phyloP scores from a whole-genome alignment of 1,284 basidiomycete genomes.

The Ustilago curta region DNA sequence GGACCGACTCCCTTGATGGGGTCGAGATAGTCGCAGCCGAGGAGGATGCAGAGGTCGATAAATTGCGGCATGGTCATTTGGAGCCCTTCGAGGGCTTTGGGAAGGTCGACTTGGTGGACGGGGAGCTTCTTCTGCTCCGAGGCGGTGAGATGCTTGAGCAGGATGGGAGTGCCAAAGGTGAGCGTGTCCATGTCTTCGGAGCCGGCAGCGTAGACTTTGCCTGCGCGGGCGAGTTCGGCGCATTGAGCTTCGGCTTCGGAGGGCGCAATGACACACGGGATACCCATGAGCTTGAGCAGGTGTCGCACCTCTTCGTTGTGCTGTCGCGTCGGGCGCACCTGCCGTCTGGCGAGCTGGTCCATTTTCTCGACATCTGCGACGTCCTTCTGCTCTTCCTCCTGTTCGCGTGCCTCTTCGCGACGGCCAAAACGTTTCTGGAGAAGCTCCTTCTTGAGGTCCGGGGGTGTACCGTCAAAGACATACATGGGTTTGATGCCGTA shows the following conservation, averaged over 20 bases:
- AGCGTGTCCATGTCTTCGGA: conserved; percentile 99
- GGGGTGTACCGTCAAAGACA: conserved; percentile 98
- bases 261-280: conserved; percentile 86
- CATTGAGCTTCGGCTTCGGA: conserved; percentile 99
- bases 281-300: conserved; percentile 93
- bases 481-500: conserved; percentile 98
- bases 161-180: conserved; percentile 90
- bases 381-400: conserved; percentile 95
- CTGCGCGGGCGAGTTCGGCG: conserved; percentile 93
- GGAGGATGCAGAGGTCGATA: conserved; percentile 93
- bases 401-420: conserved; percentile 91
- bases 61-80: conserved; percentile 94
- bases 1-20: conserved; percentile 95
- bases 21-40: conserved; percentile 98
- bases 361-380: conserved; percentile 82
- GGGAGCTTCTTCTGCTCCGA: conserved; percentile 98
- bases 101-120: conserved; percentile 91
- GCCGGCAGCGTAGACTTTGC: conserved; percentile 95
- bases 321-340: conserved; percentile 92
- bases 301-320: conserved; percentile 96
- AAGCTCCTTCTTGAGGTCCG: conserved; percentile 96
- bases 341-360: conserved; percentile 88
- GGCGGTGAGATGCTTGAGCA: conserved; percentile 95
- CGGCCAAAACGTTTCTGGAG: conserved; percentile 91
- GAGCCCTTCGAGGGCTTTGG: conserved; percentile 85